Conservation (phyloP, 306 rosid genomes). For the Prunus armeniaca region DNA sequence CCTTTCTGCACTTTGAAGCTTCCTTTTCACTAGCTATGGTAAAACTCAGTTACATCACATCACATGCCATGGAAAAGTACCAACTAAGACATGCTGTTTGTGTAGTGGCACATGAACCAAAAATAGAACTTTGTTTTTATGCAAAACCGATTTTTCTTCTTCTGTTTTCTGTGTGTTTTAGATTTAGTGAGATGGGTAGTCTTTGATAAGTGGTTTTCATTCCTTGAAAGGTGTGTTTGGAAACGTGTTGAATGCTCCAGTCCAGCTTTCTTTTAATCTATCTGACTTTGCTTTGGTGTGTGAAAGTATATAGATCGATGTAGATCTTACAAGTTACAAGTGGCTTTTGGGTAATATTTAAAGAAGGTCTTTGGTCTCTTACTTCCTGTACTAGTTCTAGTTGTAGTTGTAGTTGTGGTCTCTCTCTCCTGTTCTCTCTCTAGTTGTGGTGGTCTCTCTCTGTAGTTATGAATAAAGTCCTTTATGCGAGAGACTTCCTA, state of each 20-base stretch:
- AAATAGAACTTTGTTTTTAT: background rate
- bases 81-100: background rate
- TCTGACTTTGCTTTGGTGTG: slow-evolving; percentile 34
- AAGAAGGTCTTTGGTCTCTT: slow-evolving; percentile 8
- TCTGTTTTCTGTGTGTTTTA: background rate
- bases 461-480: too few species aligned
- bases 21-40: background rate
- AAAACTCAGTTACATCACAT: background rate
- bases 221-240: slow-evolving; percentile 1
- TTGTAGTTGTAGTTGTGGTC: background rate
- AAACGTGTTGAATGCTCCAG: slow-evolving; percentile 31
- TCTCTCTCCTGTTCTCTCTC: background rate
- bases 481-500: too few species aligned
- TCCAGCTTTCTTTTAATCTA: slow-evolving; percentile 5
- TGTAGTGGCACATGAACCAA: background rate
- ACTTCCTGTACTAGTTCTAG: background rate
- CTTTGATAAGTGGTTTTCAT: background rate
- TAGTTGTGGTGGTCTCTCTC: too few species aligned
- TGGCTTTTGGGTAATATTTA: slow-evolving; percentile 20
- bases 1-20: slow-evolving; percentile 15
- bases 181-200: background rate
- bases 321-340: background rate
- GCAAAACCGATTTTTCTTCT: background rate
- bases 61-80: background rate
- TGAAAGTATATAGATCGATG: slow-evolving; percentile 4